These are phyloP conservation scores for Fusarium burgessii DNA, from an alignment of 2,329 filamentous ascomycete genomes.

Conservation along the genomic window DNA sequence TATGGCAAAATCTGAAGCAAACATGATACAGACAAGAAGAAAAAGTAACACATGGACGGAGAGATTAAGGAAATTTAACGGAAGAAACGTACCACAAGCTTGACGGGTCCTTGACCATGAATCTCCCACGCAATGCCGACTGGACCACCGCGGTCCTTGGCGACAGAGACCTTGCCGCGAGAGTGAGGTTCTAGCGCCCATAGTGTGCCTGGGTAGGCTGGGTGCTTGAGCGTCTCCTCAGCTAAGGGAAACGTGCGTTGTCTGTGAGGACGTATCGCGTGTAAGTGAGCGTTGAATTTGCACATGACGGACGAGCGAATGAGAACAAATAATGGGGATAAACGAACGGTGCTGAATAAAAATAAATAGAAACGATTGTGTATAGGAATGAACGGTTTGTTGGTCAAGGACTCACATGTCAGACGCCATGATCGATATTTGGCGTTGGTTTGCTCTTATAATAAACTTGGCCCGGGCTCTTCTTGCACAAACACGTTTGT, in stretches of 20 bases:
- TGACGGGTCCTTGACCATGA: conserved; percentile 78
- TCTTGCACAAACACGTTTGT: conserved; percentile 22
- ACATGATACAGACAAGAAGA: background rate
- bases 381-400: background rate
- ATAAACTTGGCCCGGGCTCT: background rate
- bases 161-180: conserved; percentile 72
- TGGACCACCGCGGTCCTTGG: conserved; percentile 78
- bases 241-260: conserved; percentile 55
- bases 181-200: conserved; percentile 77
- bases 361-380: background rate
- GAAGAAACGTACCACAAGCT: conserved; percentile 74
- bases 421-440: conserved; percentile 23
- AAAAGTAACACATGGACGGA: conserved; percentile 11
- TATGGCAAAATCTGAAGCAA: background rate
- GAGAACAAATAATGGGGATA: background rate
- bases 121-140: conserved; percentile 83
- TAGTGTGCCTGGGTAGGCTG: conserved; percentile 73
- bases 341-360: background rate
- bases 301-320: conserved; percentile 7
- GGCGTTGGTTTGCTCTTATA: conserved; percentile 30
- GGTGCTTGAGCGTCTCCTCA: conserved; percentile 71
- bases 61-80: conserved; percentile 19
- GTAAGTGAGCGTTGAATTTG: conserved; percentile 14
- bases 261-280: conserved; percentile 25
- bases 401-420: conserved; percentile 25